Base-by-base conservation (phyloP, 2,329 filamentous ascomycete genomes). In the Chaetomiaceae sp. region DNA sequence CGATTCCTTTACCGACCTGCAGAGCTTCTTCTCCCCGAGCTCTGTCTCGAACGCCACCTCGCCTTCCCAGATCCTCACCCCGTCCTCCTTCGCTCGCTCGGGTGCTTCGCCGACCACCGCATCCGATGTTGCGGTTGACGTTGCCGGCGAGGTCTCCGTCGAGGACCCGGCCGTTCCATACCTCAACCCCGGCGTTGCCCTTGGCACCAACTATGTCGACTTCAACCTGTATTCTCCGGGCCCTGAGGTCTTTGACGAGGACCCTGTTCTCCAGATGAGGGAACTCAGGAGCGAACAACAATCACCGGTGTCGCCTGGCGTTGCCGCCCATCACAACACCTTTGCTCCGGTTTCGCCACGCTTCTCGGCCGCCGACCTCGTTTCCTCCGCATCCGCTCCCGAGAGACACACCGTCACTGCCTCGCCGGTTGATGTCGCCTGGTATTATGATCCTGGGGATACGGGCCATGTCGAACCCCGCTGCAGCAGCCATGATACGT, bases 221-320 rank as follows among this genome's bases (percentile, higher is more conserved):
- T 82, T 82, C 69, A 77, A 74, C 62, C 72, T 81, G 15, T 82
- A 74, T 69, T 81, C 78, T 46, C 78, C 79, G 3, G 66, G 68
- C 20, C 73, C 76, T 17, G 71, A 68, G 55, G 73, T 73, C 63
- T 69, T 76, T 52, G 78, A 80, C 54, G 78, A 81, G 40, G 69
- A 64, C 22, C 62, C 61, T 51, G 57, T 59, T 34, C 42, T 65
- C n/a, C 56, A 56, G 42, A 59, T 61, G 44, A 56, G 53, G 38
- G 56, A 56, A 8, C 40, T 55, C n/a, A 46, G 47, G 2, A 55
- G 54, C 53, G 55, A 33, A 40, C 59, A 55, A 14, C 54, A 40
- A 29, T 56, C 55, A 11, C 49, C 55, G 33, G 52, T 52, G 20
- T 54, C 47, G 6, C 39, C 46, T 23, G 36, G 31, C 39, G 12